Evolutionary conservation across 371 early-diverging fungal genomes (phyloP), one percentile per base, ranked within the genome.

Genomic region (Vairimorpha ceranae): DNA sequence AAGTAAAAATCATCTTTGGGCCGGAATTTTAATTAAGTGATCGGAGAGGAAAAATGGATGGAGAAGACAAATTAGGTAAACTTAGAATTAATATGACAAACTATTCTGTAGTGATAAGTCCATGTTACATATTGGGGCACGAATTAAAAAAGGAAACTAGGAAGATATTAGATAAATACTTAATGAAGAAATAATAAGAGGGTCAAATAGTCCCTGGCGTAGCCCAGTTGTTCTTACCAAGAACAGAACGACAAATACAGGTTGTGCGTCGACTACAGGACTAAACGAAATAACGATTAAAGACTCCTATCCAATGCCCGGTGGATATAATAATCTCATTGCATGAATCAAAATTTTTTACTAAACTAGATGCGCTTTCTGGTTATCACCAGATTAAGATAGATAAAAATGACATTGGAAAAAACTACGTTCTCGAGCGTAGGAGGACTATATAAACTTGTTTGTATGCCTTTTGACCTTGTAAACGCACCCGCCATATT

Each of bases 341-440:
- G 0, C 67, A 63, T n/a, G 76, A 74, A 12, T 70, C 83, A 0
- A 51, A 32, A 0, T 46, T 54, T 2, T 85, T 85, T 70, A 70
- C 82, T 0, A 74, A 69, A 0, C 61, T 86, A 21, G 87, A 87
- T 75, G 65, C 80, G 6, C 64, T 77, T 0, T 51, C 60, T 8
- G 86, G 86, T 0, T 87, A 81, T 71, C 82, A 82, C 78, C 84
- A 87, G 65, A 69, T 85, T 15, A 65, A 0, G 63, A 83, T 51
- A 6, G 0, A 72, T 2, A 41, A 60, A 4, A 64, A 54, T 1
- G 77, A 74, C 19, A 66, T 51, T 41, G n/a, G 61, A 81, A 19
- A 81, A 84, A 35, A 84, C 85, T 0, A 85, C 83, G 0, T 86
- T 86, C 52, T 56, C 75, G 30, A 69, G 72, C 0, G 14, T 32